phyloP scores from a whole-genome alignment of 2,329 filamentous ascomycete genomes.

The Drechslerella dactyloides region DNA sequence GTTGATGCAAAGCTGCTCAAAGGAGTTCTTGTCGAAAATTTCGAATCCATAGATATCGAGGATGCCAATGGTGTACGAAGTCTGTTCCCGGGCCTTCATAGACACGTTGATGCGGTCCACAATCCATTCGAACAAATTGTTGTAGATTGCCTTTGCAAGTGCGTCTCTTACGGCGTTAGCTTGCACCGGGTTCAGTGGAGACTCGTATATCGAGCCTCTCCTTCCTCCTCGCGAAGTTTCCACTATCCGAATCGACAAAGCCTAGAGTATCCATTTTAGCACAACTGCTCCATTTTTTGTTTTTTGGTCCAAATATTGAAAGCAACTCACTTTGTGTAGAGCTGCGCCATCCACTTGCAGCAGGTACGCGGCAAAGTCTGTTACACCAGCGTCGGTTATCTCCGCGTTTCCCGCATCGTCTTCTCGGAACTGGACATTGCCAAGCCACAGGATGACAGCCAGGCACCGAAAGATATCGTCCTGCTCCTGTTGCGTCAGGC shows the following conservation, averaged over 20 bases:
- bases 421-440: slow-evolving; percentile 89
- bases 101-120: slow-evolving; percentile 95
- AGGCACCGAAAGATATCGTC: slow-evolving; percentile 97
- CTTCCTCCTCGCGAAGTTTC: slow-evolving; percentile 71
- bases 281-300: slow-evolving; percentile 92
- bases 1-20: slow-evolving; percentile 99
- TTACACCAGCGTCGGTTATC: slow-evolving; percentile 85
- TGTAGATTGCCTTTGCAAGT: slow-evolving; percentile 98
- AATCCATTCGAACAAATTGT: slow-evolving; percentile 97
- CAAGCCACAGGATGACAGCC: slow-evolving; percentile 87
- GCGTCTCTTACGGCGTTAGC: slow-evolving; percentile 94
- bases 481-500: slow-evolving; percentile 83
- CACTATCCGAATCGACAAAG: slow-evolving; percentile 89
- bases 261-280: slow-evolving; percentile 92
- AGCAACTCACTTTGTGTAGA: slow-evolving; percentile 92
- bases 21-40: slow-evolving; percentile 99
- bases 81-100: slow-evolving; percentile 80
- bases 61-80: slow-evolving; percentile 92
- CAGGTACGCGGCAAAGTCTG: slow-evolving; percentile 86
- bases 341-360: slow-evolving; percentile 81
- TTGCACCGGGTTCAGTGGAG: slow-evolving; percentile 87
- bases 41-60: slow-evolving; percentile 99
- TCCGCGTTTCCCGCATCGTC: slow-evolving; percentile 87
- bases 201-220: slow-evolving; percentile 72
- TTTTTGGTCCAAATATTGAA: slow-evolving; percentile 90